These are phyloP conservation scores for Pestalotiopsis sp. DNA, from an alignment of 2,329 filamentous ascomycete genomes.

Conservation along the genomic window DNA sequence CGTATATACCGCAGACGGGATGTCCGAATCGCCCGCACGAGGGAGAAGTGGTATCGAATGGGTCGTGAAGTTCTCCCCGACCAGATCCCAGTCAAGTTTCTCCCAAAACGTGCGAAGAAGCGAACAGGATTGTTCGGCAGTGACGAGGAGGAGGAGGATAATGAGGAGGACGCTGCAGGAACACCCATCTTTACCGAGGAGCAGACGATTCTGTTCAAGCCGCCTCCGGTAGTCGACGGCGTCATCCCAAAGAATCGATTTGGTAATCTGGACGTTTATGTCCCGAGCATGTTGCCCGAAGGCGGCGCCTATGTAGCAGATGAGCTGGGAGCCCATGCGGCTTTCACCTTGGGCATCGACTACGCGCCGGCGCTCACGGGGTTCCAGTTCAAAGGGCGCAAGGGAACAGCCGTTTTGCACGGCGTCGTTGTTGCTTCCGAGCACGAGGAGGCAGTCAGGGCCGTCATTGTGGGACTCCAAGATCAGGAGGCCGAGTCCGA, in stretches of 20 bases:
- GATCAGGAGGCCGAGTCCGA: constrained; percentile 67
- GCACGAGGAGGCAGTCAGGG: constrained; percentile 70
- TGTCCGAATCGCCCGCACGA: constrained; percentile 76
- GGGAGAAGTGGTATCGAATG: constrained; percentile 88
- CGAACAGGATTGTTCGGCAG: constrained; percentile 40
- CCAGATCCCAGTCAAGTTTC: constrained; percentile 81
- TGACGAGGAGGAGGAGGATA: constrained; percentile 35
- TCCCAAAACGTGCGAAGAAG: constrained; percentile 50
- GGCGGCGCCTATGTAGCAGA: constrained; percentile 75
- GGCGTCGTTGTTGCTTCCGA: constrained; percentile 78
- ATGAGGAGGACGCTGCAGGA: constrained; percentile 46
- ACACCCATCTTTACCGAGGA: constrained; percentile 63
- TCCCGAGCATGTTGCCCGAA: constrained; percentile 84
- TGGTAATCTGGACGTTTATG: constrained; percentile 92
- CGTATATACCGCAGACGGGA: constrained; percentile 81
- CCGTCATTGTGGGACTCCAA: constrained; percentile 68
- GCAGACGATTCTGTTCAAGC: constrained; percentile 73
- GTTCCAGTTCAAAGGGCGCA: constrained; percentile 83
- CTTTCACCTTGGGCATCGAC: constrained; percentile 76
- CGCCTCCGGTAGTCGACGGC: constrained; percentile 76
- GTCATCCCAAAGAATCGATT: constrained; percentile 87
- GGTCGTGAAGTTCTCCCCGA: constrained; percentile 78
- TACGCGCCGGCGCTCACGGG: constrained; percentile 89
- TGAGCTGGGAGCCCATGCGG: constrained; percentile 68
- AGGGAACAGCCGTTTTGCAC: constrained; percentile 80